A percentile compares a stretch with the other conserved stretches of the same genome.
These are phyloP conservation scores for Colletotrichum coccodes DNA, from an alignment of 2,329 filamentous ascomycete species.

Conservation along the genomic window DNA sequence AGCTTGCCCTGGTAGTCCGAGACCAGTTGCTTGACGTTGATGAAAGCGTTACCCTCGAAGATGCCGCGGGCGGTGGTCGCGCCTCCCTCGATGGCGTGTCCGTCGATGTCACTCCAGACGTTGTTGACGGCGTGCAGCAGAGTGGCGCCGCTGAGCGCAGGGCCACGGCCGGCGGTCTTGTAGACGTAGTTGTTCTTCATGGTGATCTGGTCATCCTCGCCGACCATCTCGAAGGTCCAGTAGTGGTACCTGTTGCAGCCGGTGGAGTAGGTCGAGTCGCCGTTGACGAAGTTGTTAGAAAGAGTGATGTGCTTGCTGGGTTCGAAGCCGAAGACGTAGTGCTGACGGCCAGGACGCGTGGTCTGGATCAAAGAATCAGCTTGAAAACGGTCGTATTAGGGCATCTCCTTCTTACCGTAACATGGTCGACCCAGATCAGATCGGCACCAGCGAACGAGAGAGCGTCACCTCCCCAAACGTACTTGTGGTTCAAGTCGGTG, in stretches of 20 bases:
- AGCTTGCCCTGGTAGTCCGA: slow-evolving; percentile 37
- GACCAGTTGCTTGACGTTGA: slow-evolving; percentile 36
- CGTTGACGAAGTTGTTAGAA: slow-evolving; percentile 31
- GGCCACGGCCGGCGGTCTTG: slow-evolving; percentile 38
- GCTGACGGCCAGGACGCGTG: slow-evolving; percentile 25
- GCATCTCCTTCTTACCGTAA: slow-evolving; percentile 8
- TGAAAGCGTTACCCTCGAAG: slow-evolving; percentile 41
- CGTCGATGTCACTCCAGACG: slow-evolving; percentile 39
- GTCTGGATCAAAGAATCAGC: slow-evolving; percentile 1
- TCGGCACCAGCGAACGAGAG: slow-evolving; percentile 24
- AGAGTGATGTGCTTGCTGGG: slow-evolving; percentile 30
- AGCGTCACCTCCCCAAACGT: slow-evolving; percentile 29
- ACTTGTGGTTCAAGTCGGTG: slow-evolving; percentile 26
- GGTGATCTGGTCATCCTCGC: slow-evolving; percentile 26
- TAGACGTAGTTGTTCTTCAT: slow-evolving; percentile 36
- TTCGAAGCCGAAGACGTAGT: slow-evolving; percentile 27
- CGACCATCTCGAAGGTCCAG: slow-evolving; percentile 25
- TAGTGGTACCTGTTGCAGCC: slow-evolving; percentile 26
- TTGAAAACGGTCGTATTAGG: not conserved
- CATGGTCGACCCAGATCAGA: slow-evolving; percentile 29
- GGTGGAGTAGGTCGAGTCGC: slow-evolving; percentile 20
- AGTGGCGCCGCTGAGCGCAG: slow-evolving; percentile 39
- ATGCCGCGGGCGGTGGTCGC: slow-evolving; percentile 35
- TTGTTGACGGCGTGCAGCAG: slow-evolving; percentile 45
- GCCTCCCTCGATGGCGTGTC: slow-evolving; percentile 41